Base-by-base conservation (phyloP, 2,329 filamentous ascomycete genomes). In the Colletotrichum destructivum region DNA sequence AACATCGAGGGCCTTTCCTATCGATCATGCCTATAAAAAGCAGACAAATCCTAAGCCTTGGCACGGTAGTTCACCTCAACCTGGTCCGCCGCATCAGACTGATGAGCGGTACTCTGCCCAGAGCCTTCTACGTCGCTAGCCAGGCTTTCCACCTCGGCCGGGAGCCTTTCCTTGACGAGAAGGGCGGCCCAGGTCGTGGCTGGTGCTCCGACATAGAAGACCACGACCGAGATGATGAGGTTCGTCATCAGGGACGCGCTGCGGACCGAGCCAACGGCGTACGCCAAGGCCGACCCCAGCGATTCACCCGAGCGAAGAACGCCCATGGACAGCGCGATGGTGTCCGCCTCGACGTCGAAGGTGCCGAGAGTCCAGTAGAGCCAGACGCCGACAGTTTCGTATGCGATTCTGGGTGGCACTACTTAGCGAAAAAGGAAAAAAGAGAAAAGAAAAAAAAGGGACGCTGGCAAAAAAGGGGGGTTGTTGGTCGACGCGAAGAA, bases 361-460 rank as follows among this genome's bases (percentile, higher is more conserved):
- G 84, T 81, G 4, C 84, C 86, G 0, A 87, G 79, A 15, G 86
- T 76, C 85, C 85, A 87, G 77, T 87, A 88, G 0, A 86, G 82
- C 69, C 86, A 87, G 0, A 70, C 62, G 0, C 67, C 62, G 7
- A 70, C 47, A 15, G 55, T 70, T 40, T 70, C 67, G 23, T 66
- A 70, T 0, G 62, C 67, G 42, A 70, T 70, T 1, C 67, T 70
- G 5, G 21, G 1, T 8, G 1, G 16, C 3, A 16, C 7, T 11
- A 38, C 11, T 69, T 2, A 69, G 62, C 15, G 40, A 31, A 6
- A 1, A 31, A 31, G 5, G 1, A 31, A 31, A 31, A 31, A 31
- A 31, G 26, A 26, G 1, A 4, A 26, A 26, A 5, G 6, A 26
- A 26, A 26, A 5, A 4, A 4, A 26, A 31, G 3, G 9, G 6